phyloP scores from a whole-genome alignment of 148 eudicot genomes.

The Chenopodium album region DNA sequence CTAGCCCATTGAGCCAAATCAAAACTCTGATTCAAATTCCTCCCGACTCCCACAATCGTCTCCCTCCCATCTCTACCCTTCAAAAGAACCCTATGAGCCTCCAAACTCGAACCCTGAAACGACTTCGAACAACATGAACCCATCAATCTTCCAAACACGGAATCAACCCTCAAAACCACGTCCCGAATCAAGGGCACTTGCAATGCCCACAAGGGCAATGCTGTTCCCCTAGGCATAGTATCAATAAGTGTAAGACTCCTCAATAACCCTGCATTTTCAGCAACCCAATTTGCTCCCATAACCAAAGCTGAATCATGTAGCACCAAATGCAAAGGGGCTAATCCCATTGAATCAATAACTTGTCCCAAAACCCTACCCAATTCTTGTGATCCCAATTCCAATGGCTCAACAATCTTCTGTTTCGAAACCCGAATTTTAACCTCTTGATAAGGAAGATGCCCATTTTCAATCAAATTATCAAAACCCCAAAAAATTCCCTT shows the following conservation, averaged over 20 bases:
- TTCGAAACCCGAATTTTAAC: conserved; percentile 37
- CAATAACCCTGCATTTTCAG: conserved; percentile 47
- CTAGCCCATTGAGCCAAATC: conserved; percentile 77
- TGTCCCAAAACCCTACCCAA: conserved; percentile 76
- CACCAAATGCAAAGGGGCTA: conserved; percentile 79
- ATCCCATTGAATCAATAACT: conserved; percentile 62
- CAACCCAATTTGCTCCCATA: conserved; percentile 78
- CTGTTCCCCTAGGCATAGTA: conserved; percentile 40
- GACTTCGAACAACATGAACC: conserved; percentile 52
- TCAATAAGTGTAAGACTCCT: conserved; percentile 75
- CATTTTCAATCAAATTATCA: conserved; percentile 83
- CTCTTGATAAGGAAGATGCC: conserved; percentile 59
- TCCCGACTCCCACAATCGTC: conserved; percentile 68
- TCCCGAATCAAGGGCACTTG: conserved; percentile 59
- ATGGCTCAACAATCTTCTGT: conserved; percentile 40
- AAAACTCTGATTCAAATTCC: conserved; percentile 66
- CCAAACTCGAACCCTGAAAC: conserved; percentile 37
- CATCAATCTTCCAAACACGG: conserved; percentile 56
- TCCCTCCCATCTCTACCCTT: conserved; percentile 64
- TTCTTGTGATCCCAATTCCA: conserved; percentile 65
- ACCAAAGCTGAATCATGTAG: conserved; percentile 82
- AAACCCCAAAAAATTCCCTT: conserved; percentile 93
- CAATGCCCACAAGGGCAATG: conserved; percentile 73
- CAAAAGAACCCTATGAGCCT: conserved; percentile 74
- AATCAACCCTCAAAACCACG: conserved; percentile 54